Base-by-base conservation (phyloP, 352 stramenopile genomes). In the Globisporangium alternatum region DNA sequence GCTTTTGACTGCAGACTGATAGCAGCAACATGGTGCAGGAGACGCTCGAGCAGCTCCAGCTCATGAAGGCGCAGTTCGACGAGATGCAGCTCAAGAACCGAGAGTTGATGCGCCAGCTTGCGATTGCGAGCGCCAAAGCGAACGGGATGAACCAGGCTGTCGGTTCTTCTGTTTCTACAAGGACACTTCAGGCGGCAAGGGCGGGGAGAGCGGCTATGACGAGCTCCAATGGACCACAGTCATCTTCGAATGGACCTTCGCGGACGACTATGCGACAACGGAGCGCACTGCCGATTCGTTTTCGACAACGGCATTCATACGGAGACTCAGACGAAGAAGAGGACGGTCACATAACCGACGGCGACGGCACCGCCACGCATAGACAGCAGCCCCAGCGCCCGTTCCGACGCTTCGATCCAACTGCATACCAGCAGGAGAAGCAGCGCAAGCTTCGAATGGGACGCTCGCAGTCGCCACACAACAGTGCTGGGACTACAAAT, bases 371-470 rank as follows among this genome's bases (percentile, higher is more conserved):
- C 41, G 25, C 8, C 56, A 66, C 22, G 17, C 31, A 2, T 30
- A 56, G 54, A 63, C 31, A 56, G 35, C 4, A 41, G 25, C 15
- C 28, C 8, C 66, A 71, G 12, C 70, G 68, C 21, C 43, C 64
- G 10, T 93, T 91, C 52, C 75, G 79, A 28, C 78, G 83, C 17
- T 95, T 95, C 60, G 83, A 95, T 51, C 86, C 83, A 8, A 95
- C 86, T 10, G 86, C 86, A 13, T 95, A 95, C 70, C 83, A 95
- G 64, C 72, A 81, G 55, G 82, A 95, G 53, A 81, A 80, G 17
- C 73, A 91, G 45, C 81, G 73, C 3, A 88, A 88, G 56, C 60
- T 82, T 53, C 78, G 72, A 6, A 66, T 72, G 45, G 64, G 66
- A 33, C 76, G 75, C 21, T 77, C 78, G 5, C 64, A 69, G 3